Conservation (phyloP, 345 rosid genomes). For the Lepidium africanum region DNA sequence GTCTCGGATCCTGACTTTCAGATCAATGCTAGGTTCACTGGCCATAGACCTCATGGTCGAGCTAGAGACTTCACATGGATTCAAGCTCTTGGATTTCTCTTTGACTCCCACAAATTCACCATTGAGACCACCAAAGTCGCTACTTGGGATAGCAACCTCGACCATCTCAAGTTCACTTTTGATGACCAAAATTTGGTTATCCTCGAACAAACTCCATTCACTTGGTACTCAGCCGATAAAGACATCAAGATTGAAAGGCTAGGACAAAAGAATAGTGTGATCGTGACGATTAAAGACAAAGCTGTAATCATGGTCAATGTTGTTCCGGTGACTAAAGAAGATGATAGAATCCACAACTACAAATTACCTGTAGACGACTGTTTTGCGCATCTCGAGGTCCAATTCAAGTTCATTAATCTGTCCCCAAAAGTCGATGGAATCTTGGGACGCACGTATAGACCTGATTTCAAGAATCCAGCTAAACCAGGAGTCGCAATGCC, state of each 20-base stretch:
- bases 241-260: constrained; percentile 44
- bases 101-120: constrained; percentile 36
- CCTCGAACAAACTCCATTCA: constrained; percentile 35
- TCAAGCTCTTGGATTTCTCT: constrained; percentile 38
- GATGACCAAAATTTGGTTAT: constrained; percentile 36
- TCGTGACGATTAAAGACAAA: constrained; percentile 29
- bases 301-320: constrained; percentile 47
- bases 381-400: constrained; percentile 56
- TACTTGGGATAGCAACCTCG: constrained; percentile 41
- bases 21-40: constrained; percentile 40
- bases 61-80: constrained; percentile 49
- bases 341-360: constrained; percentile 46
- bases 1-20: constrained; percentile 40
- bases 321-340: constrained; percentile 56
- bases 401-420: constrained; percentile 39
- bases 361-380: constrained; percentile 42
- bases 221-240: constrained; percentile 34
- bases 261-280: constrained; percentile 37
- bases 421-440: constrained; percentile 53
- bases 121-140: constrained; percentile 44
- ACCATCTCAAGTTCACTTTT: constrained; percentile 47
- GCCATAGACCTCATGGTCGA: constrained; percentile 35
- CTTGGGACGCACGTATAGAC: constrained; percentile 50
- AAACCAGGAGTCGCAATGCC: constrained; percentile 62
- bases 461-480: constrained; percentile 53